A percentile compares a stretch with the other conserved stretches of the same genome.
phyloP scores from a whole-genome alignment of 345 rosid genomes.

The Populus deltoides region DNA sequence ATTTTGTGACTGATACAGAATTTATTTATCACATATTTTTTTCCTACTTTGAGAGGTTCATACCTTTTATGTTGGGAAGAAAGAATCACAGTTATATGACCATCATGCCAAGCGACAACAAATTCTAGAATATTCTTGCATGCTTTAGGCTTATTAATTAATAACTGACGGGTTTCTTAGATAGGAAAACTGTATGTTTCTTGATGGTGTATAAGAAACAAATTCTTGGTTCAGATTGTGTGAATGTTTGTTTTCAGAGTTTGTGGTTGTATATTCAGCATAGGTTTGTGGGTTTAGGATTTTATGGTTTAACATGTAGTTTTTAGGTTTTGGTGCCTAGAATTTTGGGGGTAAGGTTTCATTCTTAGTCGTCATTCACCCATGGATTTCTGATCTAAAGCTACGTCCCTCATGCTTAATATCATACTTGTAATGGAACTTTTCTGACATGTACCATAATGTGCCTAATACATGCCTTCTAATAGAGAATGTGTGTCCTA shows the following conservation, averaged over 20 bases:
- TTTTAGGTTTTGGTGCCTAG: neutral
- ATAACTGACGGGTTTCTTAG: too few species aligned
- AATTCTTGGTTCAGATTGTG: too few species aligned
- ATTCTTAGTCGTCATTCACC: neutral
- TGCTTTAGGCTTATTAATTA: neutral
- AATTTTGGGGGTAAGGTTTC: neutral
- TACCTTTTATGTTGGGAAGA: neutral
- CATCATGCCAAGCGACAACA: neutral
- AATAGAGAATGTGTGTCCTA: neutral
- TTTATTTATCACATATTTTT: neutral
- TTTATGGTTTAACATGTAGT: neutral
- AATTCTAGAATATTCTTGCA: neutral
- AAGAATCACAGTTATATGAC: neutral
- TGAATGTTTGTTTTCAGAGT: neutral
- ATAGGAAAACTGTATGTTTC: too few species aligned
- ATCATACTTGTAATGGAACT: neutral
- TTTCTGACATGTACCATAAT: neutral
- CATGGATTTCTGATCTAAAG: neutral
- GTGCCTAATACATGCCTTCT: neutral
- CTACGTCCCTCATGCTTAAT: neutral
- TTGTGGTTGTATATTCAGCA: neutral
- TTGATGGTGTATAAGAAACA: too few species aligned
- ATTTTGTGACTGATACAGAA: neutral
- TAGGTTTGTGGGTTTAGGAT: neutral
- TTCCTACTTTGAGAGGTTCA: neutral